Conservation (phyloP, 2,329 filamentous ascomycete species). For the Aureobasidium leucospermi region DNA sequence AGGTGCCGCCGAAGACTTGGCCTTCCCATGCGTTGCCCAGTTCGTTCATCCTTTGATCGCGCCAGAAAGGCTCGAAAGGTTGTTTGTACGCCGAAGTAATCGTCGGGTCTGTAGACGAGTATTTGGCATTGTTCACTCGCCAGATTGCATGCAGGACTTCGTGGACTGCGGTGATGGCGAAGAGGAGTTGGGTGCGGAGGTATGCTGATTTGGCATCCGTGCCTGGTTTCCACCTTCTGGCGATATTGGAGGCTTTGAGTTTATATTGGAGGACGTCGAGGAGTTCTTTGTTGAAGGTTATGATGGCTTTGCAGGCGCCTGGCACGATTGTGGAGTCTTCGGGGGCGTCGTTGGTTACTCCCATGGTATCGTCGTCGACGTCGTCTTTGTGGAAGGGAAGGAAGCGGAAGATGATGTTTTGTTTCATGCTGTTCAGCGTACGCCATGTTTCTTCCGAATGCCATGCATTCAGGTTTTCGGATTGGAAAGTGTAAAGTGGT, state of each 20-base stretch:
- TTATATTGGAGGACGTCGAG: background rate
- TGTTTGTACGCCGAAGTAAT: background rate
- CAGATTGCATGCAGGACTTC: background rate
- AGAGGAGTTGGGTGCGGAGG: background rate
- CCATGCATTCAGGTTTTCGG: background rate
- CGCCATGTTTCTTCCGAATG: background rate
- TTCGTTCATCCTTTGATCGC: background rate
- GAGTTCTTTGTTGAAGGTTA: background rate
- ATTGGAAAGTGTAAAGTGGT: background rate
- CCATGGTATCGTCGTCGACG: no score
- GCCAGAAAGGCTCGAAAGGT: background rate
- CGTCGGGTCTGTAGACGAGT: background rate
- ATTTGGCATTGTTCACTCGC: background rate
- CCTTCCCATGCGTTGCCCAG: background rate
- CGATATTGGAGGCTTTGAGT: background rate
- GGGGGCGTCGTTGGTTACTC: no score
- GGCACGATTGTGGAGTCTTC: no score
- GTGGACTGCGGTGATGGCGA: background rate
- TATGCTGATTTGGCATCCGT: background rate
- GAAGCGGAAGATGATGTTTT: background rate
- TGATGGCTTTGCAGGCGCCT: background rate
- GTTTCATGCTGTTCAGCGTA: background rate
- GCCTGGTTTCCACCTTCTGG: background rate
- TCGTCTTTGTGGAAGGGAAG: background rate
- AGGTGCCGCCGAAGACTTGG: background rate